A percentile compares a stretch with the other conserved stretches of the same genome.
Evolutionary conservation across 805 yeast species (phyloP).

Genomic region (Spathaspora hagerdaliae): DNA sequence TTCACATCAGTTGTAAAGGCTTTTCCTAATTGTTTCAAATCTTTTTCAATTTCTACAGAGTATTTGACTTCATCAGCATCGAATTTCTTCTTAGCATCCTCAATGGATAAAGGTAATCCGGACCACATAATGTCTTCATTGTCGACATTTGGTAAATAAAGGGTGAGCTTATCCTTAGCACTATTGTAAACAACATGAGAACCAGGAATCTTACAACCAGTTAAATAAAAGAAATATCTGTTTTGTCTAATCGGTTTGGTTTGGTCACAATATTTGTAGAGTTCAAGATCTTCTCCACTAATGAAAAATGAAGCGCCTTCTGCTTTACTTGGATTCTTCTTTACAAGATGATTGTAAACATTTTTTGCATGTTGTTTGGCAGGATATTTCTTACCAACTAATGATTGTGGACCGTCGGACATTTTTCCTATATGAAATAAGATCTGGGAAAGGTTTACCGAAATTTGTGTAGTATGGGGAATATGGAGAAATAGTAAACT

Average conservation of each 20-base stretch:
- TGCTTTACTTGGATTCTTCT: constrained; percentile 18
- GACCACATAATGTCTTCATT: constrained; percentile 95
- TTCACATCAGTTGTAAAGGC: constrained; percentile 56
- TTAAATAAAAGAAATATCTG: constrained; percentile 81
- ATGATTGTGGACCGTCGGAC: constrained; percentile 10
- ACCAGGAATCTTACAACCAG: constrained; percentile 82
- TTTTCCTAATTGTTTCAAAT: constrained; percentile 24
- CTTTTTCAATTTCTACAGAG: constrained; percentile 43
- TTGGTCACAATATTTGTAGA: constrained; percentile 76
- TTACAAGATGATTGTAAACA: constrained; percentile 40
- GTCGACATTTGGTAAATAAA: constrained; percentile 82
- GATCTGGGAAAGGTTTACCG: too few relatives aligned
- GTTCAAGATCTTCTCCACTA: constrained; percentile 56
- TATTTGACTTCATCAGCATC: constrained; percentile 84
- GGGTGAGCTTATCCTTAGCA: constrained; percentile 50
- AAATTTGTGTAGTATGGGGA: too few relatives aligned
- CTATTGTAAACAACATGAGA: constrained; percentile 61
- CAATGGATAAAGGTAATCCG: constrained; percentile 71
- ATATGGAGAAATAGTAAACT: too few relatives aligned
- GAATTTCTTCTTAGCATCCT: constrained; percentile 59
- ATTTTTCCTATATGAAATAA: constrained; percentile 1
- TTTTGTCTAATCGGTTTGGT: constrained; percentile 79
- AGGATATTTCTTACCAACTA: constrained; percentile 59
- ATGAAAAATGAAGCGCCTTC: constrained; percentile 42
- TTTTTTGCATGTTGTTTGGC: constrained; percentile 71